Percentiles rank a stretch among this genome's conserved stretches.
Evolutionary conservation across 371 early-diverging fungal species (phyloP).

Genomic region (Mortierella sp.): DNA sequence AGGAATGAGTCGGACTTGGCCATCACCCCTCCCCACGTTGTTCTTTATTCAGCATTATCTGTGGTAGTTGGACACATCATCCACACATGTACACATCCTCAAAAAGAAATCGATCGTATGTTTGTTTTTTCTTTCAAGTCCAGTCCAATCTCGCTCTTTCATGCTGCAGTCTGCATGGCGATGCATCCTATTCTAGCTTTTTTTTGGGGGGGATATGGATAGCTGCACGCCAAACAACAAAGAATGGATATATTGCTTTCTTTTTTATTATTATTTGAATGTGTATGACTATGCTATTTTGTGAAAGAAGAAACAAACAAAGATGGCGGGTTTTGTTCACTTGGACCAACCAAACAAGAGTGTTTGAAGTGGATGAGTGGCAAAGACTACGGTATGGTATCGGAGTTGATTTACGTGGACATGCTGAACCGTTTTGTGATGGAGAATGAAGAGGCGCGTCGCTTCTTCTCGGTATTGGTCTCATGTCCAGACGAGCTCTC

Average conservation of each 20-base stretch:
- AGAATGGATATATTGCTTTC: neutral
- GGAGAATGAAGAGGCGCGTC: constrained; percentile 20
- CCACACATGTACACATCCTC: neutral
- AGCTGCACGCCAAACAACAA: neutral
- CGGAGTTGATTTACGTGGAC: neutral
- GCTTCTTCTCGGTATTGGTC: constrained; percentile 14
- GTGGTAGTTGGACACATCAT: neutral
- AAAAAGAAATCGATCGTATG: neutral
- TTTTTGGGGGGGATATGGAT: neutral
- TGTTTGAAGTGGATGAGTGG: too few relatives aligned
- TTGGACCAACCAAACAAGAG: too few relatives aligned
- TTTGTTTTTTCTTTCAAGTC: neutral
- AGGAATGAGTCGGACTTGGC: neutral
- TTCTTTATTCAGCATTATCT: neutral
- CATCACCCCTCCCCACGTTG: constrained; percentile 1
- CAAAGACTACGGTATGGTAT: too few relatives aligned
- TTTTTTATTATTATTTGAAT: neutral
- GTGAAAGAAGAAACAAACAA: neutral
- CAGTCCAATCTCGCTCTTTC: neutral
- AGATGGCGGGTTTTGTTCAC: neutral
- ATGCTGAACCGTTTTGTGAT: constrained; percentile 15
- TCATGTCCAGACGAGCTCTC: constrained; percentile 12
- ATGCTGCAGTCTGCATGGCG: neutral
- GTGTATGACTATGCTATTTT: neutral
- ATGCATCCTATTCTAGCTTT: neutral